Evolutionary conservation across 495 filamentous ascomycete species (phyloP).

Genomic region (Letharia columbiana): DNA sequence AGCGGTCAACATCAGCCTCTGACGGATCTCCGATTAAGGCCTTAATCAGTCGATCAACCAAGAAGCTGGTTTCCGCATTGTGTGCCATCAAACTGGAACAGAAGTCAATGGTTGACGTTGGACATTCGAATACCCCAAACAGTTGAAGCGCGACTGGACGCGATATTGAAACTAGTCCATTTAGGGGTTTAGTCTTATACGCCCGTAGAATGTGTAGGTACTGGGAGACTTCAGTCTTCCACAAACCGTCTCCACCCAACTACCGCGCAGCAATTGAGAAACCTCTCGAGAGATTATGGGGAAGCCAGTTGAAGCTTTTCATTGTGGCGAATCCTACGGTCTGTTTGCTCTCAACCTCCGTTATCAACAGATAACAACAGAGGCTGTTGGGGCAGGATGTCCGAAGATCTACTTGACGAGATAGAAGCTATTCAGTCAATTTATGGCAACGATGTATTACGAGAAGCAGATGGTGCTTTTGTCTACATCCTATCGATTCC

Average conservation of each 20-base stretch:
- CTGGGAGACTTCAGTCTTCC: background rate
- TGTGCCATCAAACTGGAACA: slow-evolving; percentile 36
- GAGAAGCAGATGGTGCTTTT: slow-evolving; percentile 27
- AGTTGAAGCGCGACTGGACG: background rate
- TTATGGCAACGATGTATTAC: slow-evolving; percentile 63
- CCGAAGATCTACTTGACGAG: slow-evolving; percentile 74
- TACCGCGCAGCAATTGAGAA: background rate
- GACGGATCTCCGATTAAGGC: slow-evolving; percentile 29
- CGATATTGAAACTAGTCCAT: background rate
- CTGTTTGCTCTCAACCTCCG: background rate
- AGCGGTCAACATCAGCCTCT: slow-evolving; percentile 27
- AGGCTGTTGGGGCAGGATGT: slow-evolving; percentile 39
- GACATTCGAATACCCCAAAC: no score
- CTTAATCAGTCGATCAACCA: slow-evolving; percentile 36
- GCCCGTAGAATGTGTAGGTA: no score
- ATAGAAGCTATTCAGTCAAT: slow-evolving; percentile 88
- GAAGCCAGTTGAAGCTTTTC: background rate
- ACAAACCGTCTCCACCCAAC: background rate
- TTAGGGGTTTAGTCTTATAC: background rate
- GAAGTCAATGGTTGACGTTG: background rate
- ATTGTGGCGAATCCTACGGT: background rate
- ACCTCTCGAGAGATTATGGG: background rate
- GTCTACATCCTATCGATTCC: slow-evolving; percentile 42
- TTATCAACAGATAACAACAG: background rate
- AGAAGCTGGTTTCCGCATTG: slow-evolving; percentile 31